Evolutionary conservation across 306 rosid genomes (phyloP).

Genomic region (Pueraria montana): DNA sequence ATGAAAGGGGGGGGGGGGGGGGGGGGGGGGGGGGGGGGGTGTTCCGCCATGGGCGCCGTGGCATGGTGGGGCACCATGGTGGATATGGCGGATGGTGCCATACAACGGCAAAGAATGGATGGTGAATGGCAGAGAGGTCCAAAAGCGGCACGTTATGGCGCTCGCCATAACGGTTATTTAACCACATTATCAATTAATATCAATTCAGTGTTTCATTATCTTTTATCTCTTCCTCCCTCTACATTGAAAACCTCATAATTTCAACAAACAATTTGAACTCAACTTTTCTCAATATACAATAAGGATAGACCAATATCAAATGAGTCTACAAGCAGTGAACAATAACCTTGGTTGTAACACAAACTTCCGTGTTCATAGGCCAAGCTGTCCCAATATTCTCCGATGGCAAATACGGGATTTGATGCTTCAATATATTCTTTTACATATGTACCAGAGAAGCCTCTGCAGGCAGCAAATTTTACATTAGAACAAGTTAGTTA

Average conservation of each 20-base stretch:
- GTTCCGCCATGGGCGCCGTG: no score
- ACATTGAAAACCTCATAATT: background rate
- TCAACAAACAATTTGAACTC: constrained; percentile 7
- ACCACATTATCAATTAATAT: background rate
- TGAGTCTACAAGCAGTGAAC: constrained; percentile 26
- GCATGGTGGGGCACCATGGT: no score
- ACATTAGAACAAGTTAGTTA: constrained; percentile 19
- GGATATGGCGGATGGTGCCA: no score
- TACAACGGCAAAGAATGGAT: no score
- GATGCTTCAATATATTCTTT: constrained; percentile 84
- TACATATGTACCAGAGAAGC: constrained; percentile 75
- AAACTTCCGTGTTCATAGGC: constrained; percentile 71
- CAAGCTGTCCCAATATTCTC: constrained; percentile 91
- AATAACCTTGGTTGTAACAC: constrained; percentile 80
- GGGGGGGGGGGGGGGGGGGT: no score
- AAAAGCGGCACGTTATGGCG: no score
- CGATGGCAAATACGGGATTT: constrained; percentile 75
- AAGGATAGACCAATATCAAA: constrained; percentile 38
- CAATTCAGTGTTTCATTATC: background rate
- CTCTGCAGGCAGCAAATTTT: constrained; percentile 58
- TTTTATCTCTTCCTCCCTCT: background rate
- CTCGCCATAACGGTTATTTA: no score
- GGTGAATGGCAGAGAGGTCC: no score
- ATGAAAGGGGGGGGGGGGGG: no score
- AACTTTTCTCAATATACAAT: constrained; percentile 5